These are phyloP conservation scores for Floccularia luteovirens DNA, from an alignment of 768 basidiomycete genomes.

Conservation along the genomic window DNA sequence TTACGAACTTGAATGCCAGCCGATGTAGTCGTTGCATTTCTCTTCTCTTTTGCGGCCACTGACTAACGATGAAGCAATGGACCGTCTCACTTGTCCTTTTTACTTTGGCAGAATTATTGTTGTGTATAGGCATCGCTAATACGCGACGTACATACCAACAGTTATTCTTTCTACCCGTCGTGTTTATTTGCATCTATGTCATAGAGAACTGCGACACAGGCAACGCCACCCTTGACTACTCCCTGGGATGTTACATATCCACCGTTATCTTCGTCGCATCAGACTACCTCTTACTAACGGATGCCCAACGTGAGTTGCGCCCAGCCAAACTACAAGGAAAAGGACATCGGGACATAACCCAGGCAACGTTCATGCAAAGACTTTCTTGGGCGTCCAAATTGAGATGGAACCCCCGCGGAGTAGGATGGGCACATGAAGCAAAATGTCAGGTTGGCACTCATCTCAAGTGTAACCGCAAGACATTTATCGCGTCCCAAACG, in stretches of 20 bases:
- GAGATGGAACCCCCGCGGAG: slow-evolving; percentile 15
- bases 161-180: too few relatives aligned
- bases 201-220: neutral
- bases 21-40: too few relatives aligned
- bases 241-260: neutral
- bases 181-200: neutral
- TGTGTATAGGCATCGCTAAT: neutral
- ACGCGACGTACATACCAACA: too few relatives aligned
- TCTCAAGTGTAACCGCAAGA: slow-evolving; percentile 9
- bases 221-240: neutral
- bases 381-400: slow-evolving; percentile 15
- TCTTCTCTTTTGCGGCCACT: too few relatives aligned
- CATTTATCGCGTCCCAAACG: slow-evolving; percentile 14
- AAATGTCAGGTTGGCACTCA: slow-evolving; percentile 10
- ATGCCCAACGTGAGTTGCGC: slow-evolving; percentile 17
- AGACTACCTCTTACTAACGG: slow-evolving; percentile 14
- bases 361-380: slow-evolving; percentile 12
- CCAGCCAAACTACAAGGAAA: slow-evolving; percentile 8
- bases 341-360: slow-evolving; percentile 6
- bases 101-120: neutral
- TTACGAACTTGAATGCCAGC: too few relatives aligned
- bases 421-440: slow-evolving; percentile 20
- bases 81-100: neutral
- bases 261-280: neutral
- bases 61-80: too few relatives aligned